Evolutionary conservation across 139 green algal genomes (phyloP).

Genomic region (Eudorina sp.): DNA sequence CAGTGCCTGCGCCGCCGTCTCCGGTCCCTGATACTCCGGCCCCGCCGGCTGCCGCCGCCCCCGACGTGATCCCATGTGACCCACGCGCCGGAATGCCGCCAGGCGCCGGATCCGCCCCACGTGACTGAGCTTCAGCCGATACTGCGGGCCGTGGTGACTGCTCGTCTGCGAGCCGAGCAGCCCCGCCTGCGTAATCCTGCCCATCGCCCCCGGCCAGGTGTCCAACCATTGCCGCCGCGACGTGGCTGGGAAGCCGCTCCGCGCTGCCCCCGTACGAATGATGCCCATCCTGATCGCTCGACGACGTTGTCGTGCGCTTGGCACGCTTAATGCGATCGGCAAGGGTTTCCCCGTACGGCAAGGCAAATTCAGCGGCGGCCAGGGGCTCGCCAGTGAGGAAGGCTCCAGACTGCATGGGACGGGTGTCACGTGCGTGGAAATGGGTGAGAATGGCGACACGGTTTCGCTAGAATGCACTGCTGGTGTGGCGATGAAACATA

Average conservation of each 20-base stretch:
- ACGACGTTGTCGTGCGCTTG: constrained; percentile 25
- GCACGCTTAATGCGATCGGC: constrained; percentile 44
- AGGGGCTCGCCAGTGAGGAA: not conserved
- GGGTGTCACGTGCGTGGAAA: too few species aligned
- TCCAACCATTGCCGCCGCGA: not conserved
- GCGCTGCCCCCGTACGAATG: constrained; percentile 27
- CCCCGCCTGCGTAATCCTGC: not conserved
- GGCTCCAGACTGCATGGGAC: not conserved
- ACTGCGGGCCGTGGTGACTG: not conserved
- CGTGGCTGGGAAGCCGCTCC: not conserved
- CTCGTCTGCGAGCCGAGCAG: not conserved
- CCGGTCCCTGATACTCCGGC: not conserved
- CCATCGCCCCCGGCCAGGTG: not conserved
- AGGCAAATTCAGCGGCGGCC: not conserved
- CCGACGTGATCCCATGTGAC: not conserved
- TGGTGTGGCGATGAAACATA: too few species aligned
- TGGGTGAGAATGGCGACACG: too few species aligned
- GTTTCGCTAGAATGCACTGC: too few species aligned
- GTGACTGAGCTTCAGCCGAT: constrained; percentile 38
- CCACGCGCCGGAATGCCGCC: not conserved
- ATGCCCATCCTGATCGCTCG: not conserved
- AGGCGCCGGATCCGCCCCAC: not conserved
- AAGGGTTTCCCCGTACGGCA: constrained; percentile 32
- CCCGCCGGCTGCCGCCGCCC: not conserved
- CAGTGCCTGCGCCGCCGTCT: not conserved